Evolutionary conservation across 352 stramenopile species (phyloP), one percentile per base, ranked within the genome.

Genomic region (Globisporangium acanthophoron): DNA sequence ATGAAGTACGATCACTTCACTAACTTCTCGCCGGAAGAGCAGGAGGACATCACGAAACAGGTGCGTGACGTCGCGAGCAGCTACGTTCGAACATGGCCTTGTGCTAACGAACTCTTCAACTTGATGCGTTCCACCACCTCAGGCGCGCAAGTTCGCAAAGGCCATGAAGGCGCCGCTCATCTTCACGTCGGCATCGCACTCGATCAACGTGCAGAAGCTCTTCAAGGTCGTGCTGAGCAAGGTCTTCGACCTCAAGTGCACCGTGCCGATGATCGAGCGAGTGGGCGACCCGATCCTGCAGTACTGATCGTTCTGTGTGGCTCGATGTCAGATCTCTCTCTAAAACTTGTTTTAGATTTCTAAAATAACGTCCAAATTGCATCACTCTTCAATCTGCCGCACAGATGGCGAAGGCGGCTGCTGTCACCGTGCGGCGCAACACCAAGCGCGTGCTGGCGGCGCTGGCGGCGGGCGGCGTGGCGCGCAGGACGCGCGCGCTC

Each of bases 1-100:
- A 98, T 94, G 65, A 98, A 98, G 69, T 98, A 97, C 72, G 92
- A 98, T 59, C 76, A 97, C 54, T 97, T 97, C 56, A 88, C 85
- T 60, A 96, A 88, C 31, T 92, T 96, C 60, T 78, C 86, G 11
- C 52, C 72, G 20, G 92, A 97, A 68, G 92, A 98, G 62, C 90
- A 97, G 52, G 87, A 97, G 61, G 92, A 97, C 58, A 96, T 97
- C 54, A 96, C 92, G 58, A 97, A 97, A 65, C 85, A 96, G 72
- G 85, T 94, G n/a, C 37, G 20, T 44, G 53, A 48, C 37, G n/a
- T 18, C 12, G 15, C 31, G 31, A 35, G 24, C 24, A 27, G 24
- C 24, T 27, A 27, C 31, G 31, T 9, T 35, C 31, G 31, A 35
- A 9, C 31, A 11, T 9, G 8, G 31, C 12, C 8, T 11, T 39